Base-by-base conservation (phyloP, 2,329 filamentous ascomycete genomes). In the Aspergillus sp. region DNA sequence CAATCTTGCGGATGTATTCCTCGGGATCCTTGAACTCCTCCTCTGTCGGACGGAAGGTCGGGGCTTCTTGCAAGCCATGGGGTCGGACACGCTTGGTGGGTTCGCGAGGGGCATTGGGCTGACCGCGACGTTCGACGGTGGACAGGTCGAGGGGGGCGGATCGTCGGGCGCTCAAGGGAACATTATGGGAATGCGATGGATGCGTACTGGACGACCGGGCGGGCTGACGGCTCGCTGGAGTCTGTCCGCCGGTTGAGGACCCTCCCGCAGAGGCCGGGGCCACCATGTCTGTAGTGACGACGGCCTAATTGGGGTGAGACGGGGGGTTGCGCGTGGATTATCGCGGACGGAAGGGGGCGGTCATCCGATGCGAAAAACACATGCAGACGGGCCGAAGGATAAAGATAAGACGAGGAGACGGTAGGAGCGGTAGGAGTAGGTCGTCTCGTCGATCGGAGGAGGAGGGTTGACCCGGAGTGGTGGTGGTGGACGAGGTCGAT, bases 21-120 rank as follows among this genome's bases (percentile, higher is more conserved):
- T 96, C 86, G 0, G 94, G 94, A 64, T 99, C 92, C 65, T 88
- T 90, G 80, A 94, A 99, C 72, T 99, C 92, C 62, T 97, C 92
- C 61, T 91, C 87, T 0, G 90, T 96, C 29, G 94, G 94, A 58
- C 86, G 82, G 71, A 91, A 99, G 4, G 91, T 94, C 2, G 93
- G 93, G 23, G 94, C 93, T 68, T 97, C 93, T 59, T 88, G 83
- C 40, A 99, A 81, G 41, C 87, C 91, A 73, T 96, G 91, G 34
- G 89, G 89, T 47, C 94, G 84, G 62, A 83, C 85, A 69, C 87
- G 86, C 71, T 90, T 89, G n/a, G 82, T 80, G 5, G 86, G 82
- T 68, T 96, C 90, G 65, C 88, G 85, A 61, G 85, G 85, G 47
- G 88, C 85, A 25, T 84, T 90, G 20, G 89, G 84, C 63, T 94